These are phyloP conservation scores for Vigna trinervia DNA, from an alignment of 306 rosid species.

Conservation along the genomic window DNA sequence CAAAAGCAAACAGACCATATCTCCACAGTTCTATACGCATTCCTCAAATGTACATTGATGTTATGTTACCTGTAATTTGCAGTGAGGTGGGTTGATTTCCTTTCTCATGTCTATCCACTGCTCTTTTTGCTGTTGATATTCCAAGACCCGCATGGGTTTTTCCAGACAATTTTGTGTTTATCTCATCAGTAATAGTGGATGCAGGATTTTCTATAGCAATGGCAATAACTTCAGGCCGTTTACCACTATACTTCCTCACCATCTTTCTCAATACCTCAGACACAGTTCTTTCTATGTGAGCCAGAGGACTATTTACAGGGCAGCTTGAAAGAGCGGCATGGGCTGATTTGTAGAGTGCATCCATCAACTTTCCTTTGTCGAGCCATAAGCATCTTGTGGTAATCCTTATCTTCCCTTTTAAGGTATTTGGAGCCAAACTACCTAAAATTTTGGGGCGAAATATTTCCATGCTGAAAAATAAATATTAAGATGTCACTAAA, in stretches of 20 bases:
- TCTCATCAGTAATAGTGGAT: not conserved
- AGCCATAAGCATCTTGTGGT: slow-evolving; percentile 25
- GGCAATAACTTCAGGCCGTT: slow-evolving; percentile 24
- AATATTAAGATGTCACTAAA: slow-evolving; percentile 8
- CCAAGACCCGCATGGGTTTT: not conserved
- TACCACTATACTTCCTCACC: slow-evolving; percentile 25
- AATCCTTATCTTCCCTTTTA: slow-evolving; percentile 10
- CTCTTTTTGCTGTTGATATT: not conserved
- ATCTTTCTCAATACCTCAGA: slow-evolving; percentile 27
- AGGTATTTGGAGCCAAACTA: not conserved
- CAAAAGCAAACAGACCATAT: not conserved
- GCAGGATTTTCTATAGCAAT: slow-evolving; percentile 20
- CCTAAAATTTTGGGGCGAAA: slow-evolving; percentile 1
- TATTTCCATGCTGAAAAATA: slow-evolving; percentile 18
- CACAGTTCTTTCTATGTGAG: slow-evolving; percentile 13
- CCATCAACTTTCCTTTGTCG: slow-evolving; percentile 26
- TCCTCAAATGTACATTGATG: not conserved
- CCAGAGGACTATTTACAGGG: slow-evolving; percentile 17
- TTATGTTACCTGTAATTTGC: slow-evolving; percentile 15
- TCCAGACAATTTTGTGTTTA: slow-evolving; percentile 10
- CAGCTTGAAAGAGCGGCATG: slow-evolving; percentile 18
- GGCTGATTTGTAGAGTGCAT: slow-evolving; percentile 14
- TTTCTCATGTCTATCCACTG: not conserved
- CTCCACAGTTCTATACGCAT: not conserved
- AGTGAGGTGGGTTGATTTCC: not conserved